A percentile compares a stretch with the other conserved stretches of the same genome.
phyloP scores from a whole-genome alignment of 1,284 basidiomycete species.

The Malassezia yamatoensis region DNA sequence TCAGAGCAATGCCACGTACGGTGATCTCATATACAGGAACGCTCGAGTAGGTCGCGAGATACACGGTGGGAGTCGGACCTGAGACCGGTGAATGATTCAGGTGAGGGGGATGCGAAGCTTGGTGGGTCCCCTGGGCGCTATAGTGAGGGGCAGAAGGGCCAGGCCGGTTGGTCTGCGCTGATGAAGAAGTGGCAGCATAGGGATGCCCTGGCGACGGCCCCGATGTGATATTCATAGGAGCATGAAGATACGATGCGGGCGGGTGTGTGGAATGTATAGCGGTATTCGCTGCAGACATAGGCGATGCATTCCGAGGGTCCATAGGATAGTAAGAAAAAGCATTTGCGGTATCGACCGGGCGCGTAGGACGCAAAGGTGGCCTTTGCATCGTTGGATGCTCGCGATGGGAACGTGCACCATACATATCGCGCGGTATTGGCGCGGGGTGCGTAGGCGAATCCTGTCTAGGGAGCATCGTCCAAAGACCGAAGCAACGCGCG shows the following conservation, averaged over 20 bases:
- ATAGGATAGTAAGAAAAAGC: constrained; percentile 7
- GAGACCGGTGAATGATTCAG: too few relatives aligned
- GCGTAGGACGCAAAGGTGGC: constrained; percentile 6
- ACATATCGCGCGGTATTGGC: constrained; percentile 13
- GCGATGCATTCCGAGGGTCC: background rate
- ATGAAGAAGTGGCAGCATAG: too few relatives aligned
- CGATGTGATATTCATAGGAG: too few relatives aligned
- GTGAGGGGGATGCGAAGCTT: too few relatives aligned
- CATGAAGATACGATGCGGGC: too few relatives aligned
- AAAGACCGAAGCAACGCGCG: background rate
- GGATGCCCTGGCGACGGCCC: too few relatives aligned
- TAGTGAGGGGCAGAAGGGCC: too few relatives aligned
- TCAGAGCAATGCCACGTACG: constrained; percentile 92
- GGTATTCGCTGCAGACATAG: background rate
- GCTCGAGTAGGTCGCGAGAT: constrained; percentile 49
- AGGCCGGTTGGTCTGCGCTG: too few relatives aligned
- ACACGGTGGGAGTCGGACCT: constrained; percentile 33
- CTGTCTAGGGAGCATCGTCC: background rate
- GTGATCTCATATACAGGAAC: constrained; percentile 51
- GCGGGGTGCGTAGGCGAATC: background rate
- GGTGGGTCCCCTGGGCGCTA: too few relatives aligned
- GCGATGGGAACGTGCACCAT: background rate
- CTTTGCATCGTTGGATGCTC: background rate
- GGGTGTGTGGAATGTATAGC: too few relatives aligned
- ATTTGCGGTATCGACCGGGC: background rate